Conservation (phyloP, 192 early-diverging fungal species). For the Dispira simplex region DNA sequence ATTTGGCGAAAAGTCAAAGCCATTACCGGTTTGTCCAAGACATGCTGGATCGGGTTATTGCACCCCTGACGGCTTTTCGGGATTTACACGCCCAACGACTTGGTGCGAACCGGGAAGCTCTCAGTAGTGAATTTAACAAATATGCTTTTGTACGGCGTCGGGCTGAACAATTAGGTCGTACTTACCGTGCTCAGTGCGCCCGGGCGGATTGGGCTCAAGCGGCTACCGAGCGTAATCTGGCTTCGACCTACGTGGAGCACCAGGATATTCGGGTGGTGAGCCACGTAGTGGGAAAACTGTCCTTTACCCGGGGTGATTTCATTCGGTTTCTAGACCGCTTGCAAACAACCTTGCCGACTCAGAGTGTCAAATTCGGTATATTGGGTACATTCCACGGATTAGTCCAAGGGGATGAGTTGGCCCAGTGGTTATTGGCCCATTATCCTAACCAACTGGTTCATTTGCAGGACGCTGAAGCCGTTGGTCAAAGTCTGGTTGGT, state of each 20-base stretch:
- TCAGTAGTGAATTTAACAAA: neutral
- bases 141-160: neutral
- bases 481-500: conserved; percentile 51
- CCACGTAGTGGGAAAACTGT: conserved; percentile 35
- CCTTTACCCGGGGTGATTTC: conserved; percentile 41
- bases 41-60: conserved; percentile 22
- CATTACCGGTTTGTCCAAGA: conserved; percentile 25
- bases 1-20: conserved; percentile 18
- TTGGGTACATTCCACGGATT: conserved; percentile 42
- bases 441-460: conserved; percentile 35
- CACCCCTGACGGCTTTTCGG: conserved; percentile 18
- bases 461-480: conserved; percentile 40
- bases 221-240: neutral
- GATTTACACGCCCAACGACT: neutral
- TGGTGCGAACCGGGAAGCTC: neutral
- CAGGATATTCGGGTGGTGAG: conserved; percentile 11
- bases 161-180: neutral
- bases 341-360: conserved; percentile 37
- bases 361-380: conserved; percentile 52
- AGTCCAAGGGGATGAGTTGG: conserved; percentile 49
- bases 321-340: conserved; percentile 42
- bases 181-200: conserved; percentile 6
- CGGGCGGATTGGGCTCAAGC: conserved; percentile 1
- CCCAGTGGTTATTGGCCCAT: conserved; percentile 56
- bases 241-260: neutral